A percentile compares a stretch with the other conserved stretches of the same genome.
Evolutionary conservation across 1,284 basidiomycete genomes (phyloP).

Genomic region (Leccinum pachyderme): DNA sequence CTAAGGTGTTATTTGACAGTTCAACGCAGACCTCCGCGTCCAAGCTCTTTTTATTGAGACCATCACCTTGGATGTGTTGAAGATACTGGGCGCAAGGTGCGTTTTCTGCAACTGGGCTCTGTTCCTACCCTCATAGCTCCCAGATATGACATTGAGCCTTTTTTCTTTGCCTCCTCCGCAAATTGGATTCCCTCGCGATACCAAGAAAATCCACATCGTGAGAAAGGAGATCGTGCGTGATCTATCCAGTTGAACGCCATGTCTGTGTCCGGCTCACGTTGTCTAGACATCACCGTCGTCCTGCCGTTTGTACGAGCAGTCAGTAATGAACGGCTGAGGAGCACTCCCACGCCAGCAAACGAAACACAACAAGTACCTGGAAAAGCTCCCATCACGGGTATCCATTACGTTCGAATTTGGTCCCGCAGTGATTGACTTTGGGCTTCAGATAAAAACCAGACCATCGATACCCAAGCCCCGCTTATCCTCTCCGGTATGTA

Average conservation of each 20-base stretch:
- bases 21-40: conserved; percentile 37
- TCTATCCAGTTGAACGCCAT: not conserved
- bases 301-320: conserved; percentile 46
- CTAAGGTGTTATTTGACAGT: conserved; percentile 20
- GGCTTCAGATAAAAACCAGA: conserved; percentile 28
- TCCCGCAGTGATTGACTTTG: not conserved
- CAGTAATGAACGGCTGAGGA: conserved; percentile 14
- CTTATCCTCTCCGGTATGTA: conserved; percentile 35
- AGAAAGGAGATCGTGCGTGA: conserved; percentile 47
- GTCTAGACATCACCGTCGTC: conserved; percentile 47
- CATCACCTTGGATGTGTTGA: conserved; percentile 43
- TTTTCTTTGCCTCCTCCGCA: conserved; percentile 56
- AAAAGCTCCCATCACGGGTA: conserved; percentile 23
- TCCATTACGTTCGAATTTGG: not conserved
- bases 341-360: conserved; percentile 8
- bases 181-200: conserved; percentile 57
- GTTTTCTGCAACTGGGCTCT: conserved; percentile 2
- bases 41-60: conserved; percentile 50
- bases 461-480: conserved; percentile 53
- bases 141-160: conserved; percentile 46
- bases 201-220: conserved; percentile 40
- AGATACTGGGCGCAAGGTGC: conserved; percentile 49
- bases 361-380: not conserved
- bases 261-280: not conserved
- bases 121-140: conserved; percentile 2